Conservation (phyloP, 805 yeast genomes). For the Wickerhamiella vanderwaltii region DNA sequence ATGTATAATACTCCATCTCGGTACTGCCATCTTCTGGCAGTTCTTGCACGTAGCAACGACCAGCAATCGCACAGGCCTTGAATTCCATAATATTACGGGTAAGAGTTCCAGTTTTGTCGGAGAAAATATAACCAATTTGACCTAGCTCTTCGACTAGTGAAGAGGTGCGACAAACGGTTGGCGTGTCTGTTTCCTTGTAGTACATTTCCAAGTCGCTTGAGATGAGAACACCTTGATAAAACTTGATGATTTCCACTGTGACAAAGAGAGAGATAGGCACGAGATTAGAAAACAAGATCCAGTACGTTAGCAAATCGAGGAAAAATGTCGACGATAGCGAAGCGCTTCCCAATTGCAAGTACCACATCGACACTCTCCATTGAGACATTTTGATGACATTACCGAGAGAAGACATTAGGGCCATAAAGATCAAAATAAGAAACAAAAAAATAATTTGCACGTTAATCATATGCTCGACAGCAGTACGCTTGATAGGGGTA, state of each 20-base stretch:
- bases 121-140: conserved; percentile 88
- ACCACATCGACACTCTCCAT: conserved; percentile 42
- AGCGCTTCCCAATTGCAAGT: conserved; percentile 56
- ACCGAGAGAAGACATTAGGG: conserved; percentile 77
- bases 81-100: conserved; percentile 96
- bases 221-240: conserved; percentile 87
- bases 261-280: conserved; percentile 97
- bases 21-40: conserved; percentile 85
- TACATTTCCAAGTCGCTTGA: conserved; percentile 92
- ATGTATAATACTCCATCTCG: conserved; percentile 68
- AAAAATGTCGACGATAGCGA: conserved; percentile 64
- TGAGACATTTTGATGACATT: conserved; percentile 62
- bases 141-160: conserved; percentile 95
- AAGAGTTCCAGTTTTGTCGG: conserved; percentile 95
- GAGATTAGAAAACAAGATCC: conserved; percentile 91
- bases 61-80: conserved; percentile 86
- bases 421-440: conserved; percentile 57
- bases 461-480: conserved; percentile 90
- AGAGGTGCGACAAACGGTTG: conserved; percentile 89
- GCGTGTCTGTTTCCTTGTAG: conserved; percentile 76
- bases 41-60: conserved; percentile 71
- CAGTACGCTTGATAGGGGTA: conserved; percentile 92
- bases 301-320: conserved; percentile 76
- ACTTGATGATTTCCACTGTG: conserved; percentile 90
- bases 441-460: conserved; percentile 83